Evolutionary conservation across 2,329 filamentous ascomycete genomes (phyloP).

Genomic region (Trichoderma cornu-damae): DNA sequence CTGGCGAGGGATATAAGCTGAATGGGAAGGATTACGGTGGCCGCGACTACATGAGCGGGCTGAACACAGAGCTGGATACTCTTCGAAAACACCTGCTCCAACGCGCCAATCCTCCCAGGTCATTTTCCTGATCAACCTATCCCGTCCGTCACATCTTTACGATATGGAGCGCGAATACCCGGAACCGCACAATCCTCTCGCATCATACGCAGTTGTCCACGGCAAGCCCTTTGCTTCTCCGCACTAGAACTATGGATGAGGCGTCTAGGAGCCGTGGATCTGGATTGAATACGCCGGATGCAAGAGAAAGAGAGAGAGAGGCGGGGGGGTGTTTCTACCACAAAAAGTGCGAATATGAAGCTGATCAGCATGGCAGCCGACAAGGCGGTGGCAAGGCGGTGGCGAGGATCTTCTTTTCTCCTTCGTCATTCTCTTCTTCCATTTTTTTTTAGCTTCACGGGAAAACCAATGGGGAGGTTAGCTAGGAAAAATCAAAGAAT

Average conservation of each 20-base stretch:
- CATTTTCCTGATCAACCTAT: neutral
- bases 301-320: neutral
- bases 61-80: slow-evolving; percentile 11
- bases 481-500: neutral
- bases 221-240: neutral
- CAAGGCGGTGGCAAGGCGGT: neutral
- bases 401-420: neutral
- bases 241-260: neutral
- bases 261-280: slow-evolving; percentile 9
- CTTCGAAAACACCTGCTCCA: slow-evolving; percentile 17
- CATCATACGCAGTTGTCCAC: neutral
- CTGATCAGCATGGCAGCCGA: neutral
- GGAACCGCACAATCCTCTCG: neutral
- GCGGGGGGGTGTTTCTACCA: neutral
- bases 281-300: neutral
- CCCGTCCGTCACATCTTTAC: neutral
- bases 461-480: neutral
- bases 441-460: neutral
- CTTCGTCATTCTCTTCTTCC: neutral
- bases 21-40: neutral
- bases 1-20: neutral
- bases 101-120: slow-evolving; percentile 7
- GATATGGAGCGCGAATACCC: neutral
- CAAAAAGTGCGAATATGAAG: neutral
- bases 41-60: slow-evolving; percentile 9